Conservation (phyloP, 768 basidiomycete species). For the Megacollybia marginata region DNA sequence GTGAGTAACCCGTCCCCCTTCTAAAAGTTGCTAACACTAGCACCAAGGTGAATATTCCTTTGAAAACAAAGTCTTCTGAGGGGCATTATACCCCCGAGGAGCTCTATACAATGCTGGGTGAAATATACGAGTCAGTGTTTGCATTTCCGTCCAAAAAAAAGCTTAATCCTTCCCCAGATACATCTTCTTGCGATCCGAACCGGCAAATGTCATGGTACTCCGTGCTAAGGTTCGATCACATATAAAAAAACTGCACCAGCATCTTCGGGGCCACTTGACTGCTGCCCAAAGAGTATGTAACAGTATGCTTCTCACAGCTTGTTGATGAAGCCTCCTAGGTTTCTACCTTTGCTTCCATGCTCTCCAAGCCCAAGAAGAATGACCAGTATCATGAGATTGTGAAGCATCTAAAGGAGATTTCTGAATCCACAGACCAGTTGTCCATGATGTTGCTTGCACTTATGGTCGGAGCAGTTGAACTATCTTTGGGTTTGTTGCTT, state of each 20-base stretch:
- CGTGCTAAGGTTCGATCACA: conserved; percentile 44
- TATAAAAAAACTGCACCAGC: conserved; percentile 42
- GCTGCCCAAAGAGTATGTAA: conserved; percentile 36
- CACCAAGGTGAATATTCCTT: conserved; percentile 59
- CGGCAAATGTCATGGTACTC: conserved; percentile 48
- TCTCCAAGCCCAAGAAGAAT: conserved; percentile 36
- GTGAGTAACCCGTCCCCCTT: conserved; percentile 33
- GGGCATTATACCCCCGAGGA: conserved; percentile 59
- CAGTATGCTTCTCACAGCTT: background rate
- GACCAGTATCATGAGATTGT: conserved; percentile 44
- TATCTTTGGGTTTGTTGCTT: conserved; percentile 49
- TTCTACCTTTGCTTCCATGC: conserved; percentile 36
- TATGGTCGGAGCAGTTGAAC: conserved; percentile 61
- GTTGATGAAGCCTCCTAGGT: conserved; percentile 14
- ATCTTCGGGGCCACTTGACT: conserved; percentile 44
- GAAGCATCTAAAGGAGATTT: conserved; percentile 48
- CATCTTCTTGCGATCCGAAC: conserved; percentile 68
- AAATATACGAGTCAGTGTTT: conserved; percentile 59
- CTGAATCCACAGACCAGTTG: conserved; percentile 50
- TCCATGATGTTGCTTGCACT: conserved; percentile 68
- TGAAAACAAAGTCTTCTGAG: conserved; percentile 50
- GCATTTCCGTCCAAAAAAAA: background rate
- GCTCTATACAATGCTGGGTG: conserved; percentile 55
- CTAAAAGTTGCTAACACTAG: background rate
- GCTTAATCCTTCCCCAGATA: conserved; percentile 37